Evolutionary conservation across 1,284 basidiomycete genomes (phyloP), one percentile per base, ranked within the genome.

Genomic region (Fomitopsis betulina): DNA sequence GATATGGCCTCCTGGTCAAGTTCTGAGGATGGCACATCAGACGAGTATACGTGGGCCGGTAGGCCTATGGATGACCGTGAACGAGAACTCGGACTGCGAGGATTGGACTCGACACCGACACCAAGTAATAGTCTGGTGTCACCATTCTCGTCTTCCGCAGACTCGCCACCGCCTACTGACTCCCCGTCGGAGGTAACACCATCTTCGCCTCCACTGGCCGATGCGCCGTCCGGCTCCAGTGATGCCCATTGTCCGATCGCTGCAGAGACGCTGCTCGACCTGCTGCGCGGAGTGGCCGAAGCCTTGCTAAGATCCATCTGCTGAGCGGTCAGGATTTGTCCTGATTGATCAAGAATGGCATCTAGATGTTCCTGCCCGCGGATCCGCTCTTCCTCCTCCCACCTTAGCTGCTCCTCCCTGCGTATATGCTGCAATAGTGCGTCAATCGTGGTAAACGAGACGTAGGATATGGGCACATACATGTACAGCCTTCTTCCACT

Each of bases 401-500:
- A 75, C 57, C 77, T 75, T 13, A 79, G 75, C 30, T 86, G 76
- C 59, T 86, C 79, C 61, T 87, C 81, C 53, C 91, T 87, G 6
- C 90, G 83, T 17, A 96, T 82, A 68, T 93, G 83, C 86, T 87
- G 58, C 52, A 15, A 25, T 35, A 19, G 60, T 59, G 43, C 57
- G 53, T 45, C 56, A 35, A 17, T n/a, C 42, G 32, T 30, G 33
- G 12, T 53, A 50, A 38, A 43, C 8, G 60, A 21, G 32, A 9
- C 47, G 47, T 21, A 6, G 27, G 13, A 33, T 27, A 23, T 10
- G 12, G 42, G 53, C 43, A 81, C 91, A 71, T 69, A 94, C 93
- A 66, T 89, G 89, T 53, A 95, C 86, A 2, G 93, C 96, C 64
- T 94, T 85, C 68, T 89, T 91, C 96, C 96, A 98, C 65, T 94